Evolutionary conservation across 2,329 filamentous ascomycete species (phyloP).

Genomic region (Phialemoniopsis sp.): DNA sequence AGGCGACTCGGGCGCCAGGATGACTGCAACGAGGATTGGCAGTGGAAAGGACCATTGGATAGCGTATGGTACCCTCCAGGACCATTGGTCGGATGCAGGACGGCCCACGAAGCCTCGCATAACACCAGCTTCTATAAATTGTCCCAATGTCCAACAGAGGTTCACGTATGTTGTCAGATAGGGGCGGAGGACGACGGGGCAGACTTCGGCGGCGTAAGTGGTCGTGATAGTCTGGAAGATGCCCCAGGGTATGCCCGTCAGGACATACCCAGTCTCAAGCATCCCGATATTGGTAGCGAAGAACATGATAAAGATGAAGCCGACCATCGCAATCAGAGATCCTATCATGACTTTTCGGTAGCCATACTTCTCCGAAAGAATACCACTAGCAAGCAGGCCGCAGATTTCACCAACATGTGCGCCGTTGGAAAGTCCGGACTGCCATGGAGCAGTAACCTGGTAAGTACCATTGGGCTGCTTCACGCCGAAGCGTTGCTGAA

Average conservation of each 20-base stretch:
- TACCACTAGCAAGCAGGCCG: slow-evolving; percentile 33
- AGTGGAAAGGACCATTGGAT: slow-evolving; percentile 34
- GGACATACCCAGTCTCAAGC: slow-evolving; percentile 26
- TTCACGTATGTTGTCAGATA: slow-evolving; percentile 1
- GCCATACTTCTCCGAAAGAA: slow-evolving; percentile 26
- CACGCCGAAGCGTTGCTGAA: slow-evolving; percentile 19
- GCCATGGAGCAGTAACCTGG: slow-evolving; percentile 8
- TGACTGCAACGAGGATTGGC: slow-evolving; percentile 22
- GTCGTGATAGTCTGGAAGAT: slow-evolving; percentile 22
- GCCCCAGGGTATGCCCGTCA: slow-evolving; percentile 28
- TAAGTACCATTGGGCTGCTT: slow-evolving; percentile 19
- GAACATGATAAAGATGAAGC: slow-evolving; percentile 31
- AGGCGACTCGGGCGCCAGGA: slow-evolving; percentile 32
- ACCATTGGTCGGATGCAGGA: slow-evolving; percentile 22
- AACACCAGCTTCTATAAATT: slow-evolving; percentile 28
- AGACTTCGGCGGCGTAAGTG: slow-evolving; percentile 15
- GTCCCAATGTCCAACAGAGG: slow-evolving; percentile 34
- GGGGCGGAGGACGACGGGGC: not conserved
- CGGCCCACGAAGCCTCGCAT: slow-evolving; percentile 22
- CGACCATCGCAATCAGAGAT: slow-evolving; percentile 22
- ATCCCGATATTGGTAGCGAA: slow-evolving; percentile 24
- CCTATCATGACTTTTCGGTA: slow-evolving; percentile 30
- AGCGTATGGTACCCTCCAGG: slow-evolving; percentile 30
- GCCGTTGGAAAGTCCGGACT: slow-evolving; percentile 12
- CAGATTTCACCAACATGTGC: slow-evolving; percentile 33